These are phyloP conservation scores for Eremothecium cymbalariae DNA, from an alignment of 1,139 yeast genomes.

Conservation along the genomic window DNA sequence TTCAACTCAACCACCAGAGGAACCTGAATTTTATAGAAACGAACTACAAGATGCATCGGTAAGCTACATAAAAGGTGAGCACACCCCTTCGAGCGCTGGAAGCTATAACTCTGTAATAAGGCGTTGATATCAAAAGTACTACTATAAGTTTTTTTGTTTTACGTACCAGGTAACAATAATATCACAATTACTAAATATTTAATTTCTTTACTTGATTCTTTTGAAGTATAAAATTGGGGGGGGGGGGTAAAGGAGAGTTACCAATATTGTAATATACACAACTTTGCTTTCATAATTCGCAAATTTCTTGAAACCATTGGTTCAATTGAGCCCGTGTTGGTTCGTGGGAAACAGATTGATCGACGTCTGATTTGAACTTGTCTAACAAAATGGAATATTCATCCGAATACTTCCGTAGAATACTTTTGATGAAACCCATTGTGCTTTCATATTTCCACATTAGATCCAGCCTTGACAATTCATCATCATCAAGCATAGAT, in stretches of 20 bases:
- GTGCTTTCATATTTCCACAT: slow-evolving; percentile 35
- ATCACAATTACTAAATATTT: too few relatives aligned
- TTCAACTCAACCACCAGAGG: too few relatives aligned
- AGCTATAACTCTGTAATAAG: too few relatives aligned
- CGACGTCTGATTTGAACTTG: slow-evolving; percentile 21
- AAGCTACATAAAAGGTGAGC: too few relatives aligned
- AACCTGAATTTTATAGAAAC: too few relatives aligned
- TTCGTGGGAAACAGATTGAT: slow-evolving; percentile 26
- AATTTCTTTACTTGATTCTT: not conserved
- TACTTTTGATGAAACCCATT: slow-evolving; percentile 33
- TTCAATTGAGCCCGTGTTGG: slow-evolving; percentile 25
- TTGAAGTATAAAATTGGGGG: not conserved
- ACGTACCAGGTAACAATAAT: too few relatives aligned
- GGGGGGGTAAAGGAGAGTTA: slow-evolving; percentile 3
- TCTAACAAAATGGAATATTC: slow-evolving; percentile 27
- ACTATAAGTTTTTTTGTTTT: too few relatives aligned
- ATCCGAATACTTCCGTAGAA: slow-evolving; percentile 35
- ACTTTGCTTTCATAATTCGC: slow-evolving; percentile 10
- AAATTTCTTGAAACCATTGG: slow-evolving; percentile 33
- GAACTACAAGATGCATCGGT: too few relatives aligned
- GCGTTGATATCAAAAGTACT: too few relatives aligned
- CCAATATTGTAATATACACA: slow-evolving; percentile 6
- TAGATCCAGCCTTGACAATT: slow-evolving; percentile 23
- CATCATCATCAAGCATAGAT: slow-evolving; percentile 19
- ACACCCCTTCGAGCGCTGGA: too few relatives aligned